Percentiles rank a stretch among this genome's conserved stretches.
These are phyloP conservation scores for Suillus subluteus DNA, from an alignment of 768 basidiomycete species.

Conservation along the genomic window DNA sequence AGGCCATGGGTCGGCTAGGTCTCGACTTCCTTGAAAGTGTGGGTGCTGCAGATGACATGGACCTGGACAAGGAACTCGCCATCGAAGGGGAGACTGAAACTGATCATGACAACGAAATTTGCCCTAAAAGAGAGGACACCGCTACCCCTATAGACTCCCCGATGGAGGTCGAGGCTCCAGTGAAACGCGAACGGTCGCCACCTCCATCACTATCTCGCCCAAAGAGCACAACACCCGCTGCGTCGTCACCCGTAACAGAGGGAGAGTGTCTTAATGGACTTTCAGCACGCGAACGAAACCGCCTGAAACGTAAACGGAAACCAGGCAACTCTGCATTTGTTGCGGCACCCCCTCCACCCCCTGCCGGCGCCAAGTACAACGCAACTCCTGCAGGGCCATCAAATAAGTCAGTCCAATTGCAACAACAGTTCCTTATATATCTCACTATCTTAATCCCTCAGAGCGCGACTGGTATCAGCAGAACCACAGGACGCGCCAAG, in stretches of 20 bases:
- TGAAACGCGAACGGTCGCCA: conserved; percentile 43
- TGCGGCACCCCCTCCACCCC: conserved; percentile 63
- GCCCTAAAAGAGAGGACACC: conserved; percentile 43
- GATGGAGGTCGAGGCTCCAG: conserved; percentile 48
- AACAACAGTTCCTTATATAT: conserved; percentile 7
- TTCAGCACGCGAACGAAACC: conserved; percentile 91
- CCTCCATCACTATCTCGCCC: conserved; percentile 38
- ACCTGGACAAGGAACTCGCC: conserved; percentile 81
- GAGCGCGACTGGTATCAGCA: conserved; percentile 72
- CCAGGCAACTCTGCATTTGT: conserved; percentile 84
- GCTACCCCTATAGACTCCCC: conserved; percentile 38
- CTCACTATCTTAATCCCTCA: conserved; percentile 30
- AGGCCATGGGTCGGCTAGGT: conserved; percentile 86
- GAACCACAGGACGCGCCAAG: conserved; percentile 55
- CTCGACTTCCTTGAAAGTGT: conserved; percentile 83
- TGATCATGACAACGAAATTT: conserved; percentile 45
- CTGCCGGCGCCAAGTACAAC: conserved; percentile 64
- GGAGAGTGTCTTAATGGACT: conserved; percentile 54
- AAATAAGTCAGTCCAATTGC: conserved; percentile 51
- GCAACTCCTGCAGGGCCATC: conserved; percentile 58
- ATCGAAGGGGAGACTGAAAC: conserved; percentile 55
- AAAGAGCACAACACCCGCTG: conserved; percentile 47
- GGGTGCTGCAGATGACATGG: conserved; percentile 76
- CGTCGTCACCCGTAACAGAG: conserved; percentile 56
- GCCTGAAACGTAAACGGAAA: conserved; percentile 94